Evolutionary conservation across 75 land plant genomes (phyloP).

Genomic region (Chamaecyparis obtusa): DNA sequence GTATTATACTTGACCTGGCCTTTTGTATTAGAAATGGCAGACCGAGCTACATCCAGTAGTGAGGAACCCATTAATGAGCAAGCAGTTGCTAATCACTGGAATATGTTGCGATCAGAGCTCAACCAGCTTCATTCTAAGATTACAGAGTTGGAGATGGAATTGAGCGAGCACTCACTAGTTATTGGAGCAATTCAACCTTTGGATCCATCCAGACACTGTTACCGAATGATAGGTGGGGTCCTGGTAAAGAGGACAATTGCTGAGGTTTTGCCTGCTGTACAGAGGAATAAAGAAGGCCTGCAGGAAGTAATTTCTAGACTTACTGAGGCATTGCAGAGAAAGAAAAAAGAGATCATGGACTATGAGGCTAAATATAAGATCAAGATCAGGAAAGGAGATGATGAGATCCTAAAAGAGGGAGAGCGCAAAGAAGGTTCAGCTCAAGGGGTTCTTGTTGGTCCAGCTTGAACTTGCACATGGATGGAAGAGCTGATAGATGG

Average conservation of each 20-base stretch:
- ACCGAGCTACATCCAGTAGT: constrained; percentile 18
- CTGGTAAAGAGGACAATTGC: constrained; percentile 91
- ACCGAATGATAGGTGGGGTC: constrained; percentile 95
- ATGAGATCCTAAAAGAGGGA: constrained; percentile 46
- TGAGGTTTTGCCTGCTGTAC: constrained; percentile 94
- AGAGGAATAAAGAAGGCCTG: constrained; percentile 85
- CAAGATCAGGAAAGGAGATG: constrained; percentile 65
- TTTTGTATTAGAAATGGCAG: constrained; percentile 23
- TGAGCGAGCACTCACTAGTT: constrained; percentile 86
- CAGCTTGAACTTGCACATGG: constrained; percentile 24
- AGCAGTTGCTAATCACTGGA: constrained; percentile 72
- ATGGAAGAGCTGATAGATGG: neutral
- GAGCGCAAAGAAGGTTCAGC: constrained; percentile 69
- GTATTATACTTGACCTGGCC: neutral
- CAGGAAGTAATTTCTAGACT: constrained; percentile 84
- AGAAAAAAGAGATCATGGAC: constrained; percentile 81
- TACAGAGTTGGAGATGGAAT: constrained; percentile 94
- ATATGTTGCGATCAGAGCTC: constrained; percentile 65
- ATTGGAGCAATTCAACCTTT: constrained; percentile 84
- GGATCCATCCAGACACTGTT: constrained; percentile 84
- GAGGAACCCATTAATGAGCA: constrained; percentile 78
- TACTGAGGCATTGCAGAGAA: constrained; percentile 80
- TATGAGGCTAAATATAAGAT: constrained; percentile 93
- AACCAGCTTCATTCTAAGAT: constrained; percentile 90
- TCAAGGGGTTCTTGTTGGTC: constrained; percentile 89